Conservation (phyloP, 345 rosid genomes). For the Populus alba region DNA sequence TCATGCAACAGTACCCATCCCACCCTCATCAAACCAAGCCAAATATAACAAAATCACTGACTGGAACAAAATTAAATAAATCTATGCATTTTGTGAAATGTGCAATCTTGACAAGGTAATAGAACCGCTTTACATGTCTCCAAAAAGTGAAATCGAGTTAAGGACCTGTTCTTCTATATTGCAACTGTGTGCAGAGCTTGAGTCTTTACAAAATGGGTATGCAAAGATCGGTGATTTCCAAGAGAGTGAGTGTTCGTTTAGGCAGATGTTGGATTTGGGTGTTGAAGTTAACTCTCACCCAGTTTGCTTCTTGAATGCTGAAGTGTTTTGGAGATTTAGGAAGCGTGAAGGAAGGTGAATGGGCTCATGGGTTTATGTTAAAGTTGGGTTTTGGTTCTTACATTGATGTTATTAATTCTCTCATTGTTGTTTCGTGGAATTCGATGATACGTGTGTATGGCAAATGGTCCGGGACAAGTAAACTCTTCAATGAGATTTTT, state of each 20-base stretch:
- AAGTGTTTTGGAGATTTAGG: conserved; percentile 50
- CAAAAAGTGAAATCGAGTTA: conserved; percentile 33
- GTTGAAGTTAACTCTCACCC: conserved; percentile 46
- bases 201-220: conserved; percentile 43
- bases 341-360: conserved; percentile 46
- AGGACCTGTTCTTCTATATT: conserved; percentile 48
- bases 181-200: conserved; percentile 61
- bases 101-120: conserved; percentile 44
- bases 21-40: conserved; percentile 17
- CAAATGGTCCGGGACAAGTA: conserved; percentile 36
- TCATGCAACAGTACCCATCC: conserved; percentile 17
- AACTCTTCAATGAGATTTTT: conserved; percentile 27
- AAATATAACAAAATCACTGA: conserved; percentile 14
- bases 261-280: conserved; percentile 47
- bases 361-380: conserved; percentile 51
- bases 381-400: conserved; percentile 46
- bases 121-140: conserved; percentile 39
- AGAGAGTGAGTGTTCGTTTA: conserved; percentile 43
- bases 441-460: conserved; percentile 53
- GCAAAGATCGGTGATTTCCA: conserved; percentile 47
- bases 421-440: conserved; percentile 62
- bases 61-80: conserved; percentile 22
- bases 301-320: conserved; percentile 43
- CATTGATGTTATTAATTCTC: conserved; percentile 48
- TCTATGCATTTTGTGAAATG: conserved; percentile 37